Evolutionary conservation across 2,329 filamentous ascomycete species (phyloP), one percentile per base, ranked within the genome.

Genomic region (Diaporthe longicolla): DNA sequence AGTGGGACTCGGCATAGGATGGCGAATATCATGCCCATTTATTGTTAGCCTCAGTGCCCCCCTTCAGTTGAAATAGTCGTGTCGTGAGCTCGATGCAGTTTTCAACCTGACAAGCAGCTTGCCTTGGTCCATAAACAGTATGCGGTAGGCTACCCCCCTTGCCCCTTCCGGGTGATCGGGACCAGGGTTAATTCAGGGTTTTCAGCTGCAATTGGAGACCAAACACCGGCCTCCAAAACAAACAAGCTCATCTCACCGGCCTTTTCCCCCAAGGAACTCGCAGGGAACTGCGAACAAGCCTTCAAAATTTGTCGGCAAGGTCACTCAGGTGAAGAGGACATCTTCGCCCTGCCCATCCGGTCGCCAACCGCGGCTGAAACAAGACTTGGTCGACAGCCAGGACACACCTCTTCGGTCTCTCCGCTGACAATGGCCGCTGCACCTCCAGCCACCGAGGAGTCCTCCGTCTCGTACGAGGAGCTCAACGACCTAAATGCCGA

Each of bases 401-500:
- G 45, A 32, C 15, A 45, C 72, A 24, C 37, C 69, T 48, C 21
- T 26, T 37, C 72, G 37, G 57, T 24, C 57, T 55, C 70, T 54
- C 32, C 52, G 17, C 24, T 24, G 37, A 77, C 71, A 72, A 77
- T 77, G 77, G 78, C 79, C 70, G 45, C 21, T 48, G 35, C 73
- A 50, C 71, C 57, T 24, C n/a, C 48, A 2, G 17, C 54, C 13
- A 61, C 74, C 59, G 83, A 84, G 74, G 83, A 84, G 32, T 85
- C 84, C 74, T 78, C 83, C 74, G 84, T 93, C 76, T 89, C 88
- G 74, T 95, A 94, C 83, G 93, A 95, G 83, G 90, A 96, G 82
- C 91, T 98, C 77, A 89, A 91, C 74, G 89, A 93, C 73, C 88
- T 98, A 77, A 94, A 98, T 87, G 89, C 91, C 78, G 93, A 97